phyloP scores from a whole-genome alignment of 1,284 basidiomycete genomes.

The Puccinia hordei region DNA sequence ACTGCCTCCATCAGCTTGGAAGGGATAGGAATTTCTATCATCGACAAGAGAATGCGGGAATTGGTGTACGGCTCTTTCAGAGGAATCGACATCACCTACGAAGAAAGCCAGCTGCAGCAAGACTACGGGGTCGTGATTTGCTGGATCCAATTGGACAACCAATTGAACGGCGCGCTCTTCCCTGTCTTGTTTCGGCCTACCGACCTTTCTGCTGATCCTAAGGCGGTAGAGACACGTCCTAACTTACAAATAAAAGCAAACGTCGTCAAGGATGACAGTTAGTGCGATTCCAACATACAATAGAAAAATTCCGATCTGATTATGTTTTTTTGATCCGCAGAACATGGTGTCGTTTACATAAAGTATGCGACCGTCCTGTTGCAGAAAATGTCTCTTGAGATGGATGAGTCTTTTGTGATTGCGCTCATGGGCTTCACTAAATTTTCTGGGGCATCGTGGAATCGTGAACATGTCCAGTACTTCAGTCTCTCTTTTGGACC shows the following conservation, averaged over 20 bases:
- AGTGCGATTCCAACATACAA: slow-evolving; percentile 52
- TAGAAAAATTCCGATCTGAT: not conserved
- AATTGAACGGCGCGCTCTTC: slow-evolving; percentile 92
- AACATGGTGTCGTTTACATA: slow-evolving; percentile 92
- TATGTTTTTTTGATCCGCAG: slow-evolving; percentile 61
- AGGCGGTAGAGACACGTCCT: slow-evolving; percentile 77
- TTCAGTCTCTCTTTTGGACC: not conserved
- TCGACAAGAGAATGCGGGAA: slow-evolving; percentile 85
- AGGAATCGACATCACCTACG: slow-evolving; percentile 81
- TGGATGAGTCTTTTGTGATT: slow-evolving; percentile 95
- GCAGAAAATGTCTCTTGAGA: slow-evolving; percentile 91
- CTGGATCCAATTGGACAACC: slow-evolving; percentile 95
- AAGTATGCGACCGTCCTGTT: slow-evolving; percentile 95
- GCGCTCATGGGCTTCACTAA: slow-evolving; percentile 88
- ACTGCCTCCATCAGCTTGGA: slow-evolving; percentile 77
- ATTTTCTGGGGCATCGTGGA: slow-evolving; percentile 86
- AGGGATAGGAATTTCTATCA: slow-evolving; percentile 87
- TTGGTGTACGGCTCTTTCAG: slow-evolving; percentile 85
- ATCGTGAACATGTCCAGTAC: slow-evolving; percentile 64
- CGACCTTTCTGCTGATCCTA: slow-evolving; percentile 78
- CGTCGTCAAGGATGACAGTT: slow-evolving; percentile 89
- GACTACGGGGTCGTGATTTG: slow-evolving; percentile 78
- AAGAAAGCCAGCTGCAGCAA: slow-evolving; percentile 77
- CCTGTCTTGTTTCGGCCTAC: slow-evolving; percentile 96
- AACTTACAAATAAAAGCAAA: slow-evolving; percentile 86